A percentile compares a stretch with the other conserved stretches of the same genome.
phyloP scores from a whole-genome alignment of 2,329 filamentous ascomycete genomes.

The Paraconiothyrium brasiliense region DNA sequence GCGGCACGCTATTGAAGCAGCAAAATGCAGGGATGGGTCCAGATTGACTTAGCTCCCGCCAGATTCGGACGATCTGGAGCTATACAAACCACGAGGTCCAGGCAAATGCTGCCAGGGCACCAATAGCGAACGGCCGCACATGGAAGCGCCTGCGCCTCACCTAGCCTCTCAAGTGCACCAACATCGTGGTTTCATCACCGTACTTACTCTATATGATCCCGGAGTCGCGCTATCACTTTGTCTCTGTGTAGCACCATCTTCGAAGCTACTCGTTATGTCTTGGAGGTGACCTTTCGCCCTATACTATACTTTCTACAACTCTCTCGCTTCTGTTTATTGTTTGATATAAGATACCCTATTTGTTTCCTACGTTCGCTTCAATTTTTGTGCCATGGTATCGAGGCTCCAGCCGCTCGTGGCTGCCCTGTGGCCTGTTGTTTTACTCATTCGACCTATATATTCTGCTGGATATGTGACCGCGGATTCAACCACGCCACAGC shows the following conservation, averaged over 20 bases:
- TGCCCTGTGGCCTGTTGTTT: slow-evolving; percentile 36
- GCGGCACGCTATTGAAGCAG: slow-evolving; percentile 13
- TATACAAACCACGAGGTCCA: slow-evolving; percentile 1
- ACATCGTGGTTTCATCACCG: slow-evolving; percentile 5
- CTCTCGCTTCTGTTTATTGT: slow-evolving; percentile 7
- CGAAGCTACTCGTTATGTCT: slow-evolving; percentile 8
- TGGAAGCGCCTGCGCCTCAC: slow-evolving; percentile 17
- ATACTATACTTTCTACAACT: background rate
- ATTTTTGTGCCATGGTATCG: slow-evolving; percentile 10
- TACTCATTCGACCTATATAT: slow-evolving; percentile 33
- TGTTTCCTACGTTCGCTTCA: background rate
- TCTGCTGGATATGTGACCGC: slow-evolving; percentile 40
- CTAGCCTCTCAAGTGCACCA: slow-evolving; percentile 4
- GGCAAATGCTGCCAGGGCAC: slow-evolving; percentile 6
- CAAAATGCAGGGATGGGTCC: slow-evolving; percentile 15
- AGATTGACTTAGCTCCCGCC: slow-evolving; percentile 13
- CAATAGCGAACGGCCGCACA: slow-evolving; percentile 14
- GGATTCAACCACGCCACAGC: slow-evolving; percentile 40
- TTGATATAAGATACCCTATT: slow-evolving; percentile 8
- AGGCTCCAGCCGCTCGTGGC: slow-evolving; percentile 29
- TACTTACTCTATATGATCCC: slow-evolving; percentile 14
- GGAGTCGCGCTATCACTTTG: background rate
- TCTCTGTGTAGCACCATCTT: background rate
- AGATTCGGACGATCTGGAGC: slow-evolving; percentile 12
- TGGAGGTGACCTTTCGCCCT: slow-evolving; percentile 1